A percentile compares a stretch with the other conserved stretches of the same genome.
Conservation (phyloP, 306 rosid genomes). For the Glycine soja region DNA sequence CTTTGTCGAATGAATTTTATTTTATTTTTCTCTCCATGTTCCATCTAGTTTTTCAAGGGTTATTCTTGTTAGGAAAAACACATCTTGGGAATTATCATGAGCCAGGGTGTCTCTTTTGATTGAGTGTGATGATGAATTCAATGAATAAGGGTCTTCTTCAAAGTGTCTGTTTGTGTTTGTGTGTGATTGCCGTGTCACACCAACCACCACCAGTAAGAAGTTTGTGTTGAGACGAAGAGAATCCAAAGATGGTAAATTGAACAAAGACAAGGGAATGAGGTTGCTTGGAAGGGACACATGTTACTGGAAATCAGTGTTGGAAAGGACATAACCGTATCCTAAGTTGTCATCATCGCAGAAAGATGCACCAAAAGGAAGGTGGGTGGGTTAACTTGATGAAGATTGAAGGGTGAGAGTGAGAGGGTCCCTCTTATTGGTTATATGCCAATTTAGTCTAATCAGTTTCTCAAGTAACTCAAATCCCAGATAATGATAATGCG, state of each 20-base stretch:
- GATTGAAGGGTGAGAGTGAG: neutral
- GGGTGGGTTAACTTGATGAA: constrained; percentile 37
- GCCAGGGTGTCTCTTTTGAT: constrained; percentile 10
- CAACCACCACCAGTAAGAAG: constrained; percentile 36
- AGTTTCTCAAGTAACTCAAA: constrained; percentile 24
- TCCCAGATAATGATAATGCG: neutral
- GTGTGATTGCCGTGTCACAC: constrained; percentile 39
- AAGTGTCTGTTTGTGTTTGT: constrained; percentile 1
- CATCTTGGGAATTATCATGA: constrained; percentile 29
- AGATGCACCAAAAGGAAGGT: constrained; percentile 54
- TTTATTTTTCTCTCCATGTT: constrained; percentile 29
- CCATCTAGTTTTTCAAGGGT: constrained; percentile 32
- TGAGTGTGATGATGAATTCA: constrained; percentile 38
- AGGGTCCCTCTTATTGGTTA: constrained; percentile 48
- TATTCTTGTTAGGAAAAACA: constrained; percentile 21
- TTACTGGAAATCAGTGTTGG: constrained; percentile 35
- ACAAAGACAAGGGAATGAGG: constrained; percentile 45
- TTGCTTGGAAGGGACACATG: constrained; percentile 48
- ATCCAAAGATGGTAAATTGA: constrained; percentile 44
- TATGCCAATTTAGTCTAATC: constrained; percentile 49
- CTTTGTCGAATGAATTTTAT: constrained; percentile 37
- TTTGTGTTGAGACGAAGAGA: constrained; percentile 40
- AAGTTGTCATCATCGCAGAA: constrained; percentile 51
- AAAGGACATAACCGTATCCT: constrained; percentile 43
- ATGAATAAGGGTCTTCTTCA: constrained; percentile 29